A percentile compares a stretch with the other conserved stretches of the same genome.
phyloP scores from a whole-genome alignment of 768 basidiomycete genomes.

The Podaxis rugospora region DNA sequence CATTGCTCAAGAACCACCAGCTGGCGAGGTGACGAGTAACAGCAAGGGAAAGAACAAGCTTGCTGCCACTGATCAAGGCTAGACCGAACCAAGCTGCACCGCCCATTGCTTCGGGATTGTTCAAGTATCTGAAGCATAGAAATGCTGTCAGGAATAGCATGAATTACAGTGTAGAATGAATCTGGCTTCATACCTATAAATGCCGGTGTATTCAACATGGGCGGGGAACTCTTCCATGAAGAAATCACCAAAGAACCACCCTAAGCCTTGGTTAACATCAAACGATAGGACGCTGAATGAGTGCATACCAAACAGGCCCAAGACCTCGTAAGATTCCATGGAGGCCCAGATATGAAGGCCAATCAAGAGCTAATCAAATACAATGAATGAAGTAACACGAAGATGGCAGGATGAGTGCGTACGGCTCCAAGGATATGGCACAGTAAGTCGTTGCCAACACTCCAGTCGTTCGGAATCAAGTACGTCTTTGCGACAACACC shows the following conservation, averaged over 20 bases:
- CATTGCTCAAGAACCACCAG: constrained; percentile 92
- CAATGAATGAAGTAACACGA: background rate
- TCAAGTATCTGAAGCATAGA: constrained; percentile 58
- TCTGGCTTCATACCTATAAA: constrained; percentile 64
- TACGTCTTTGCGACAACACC: constrained; percentile 92
- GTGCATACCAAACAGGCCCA: constrained; percentile 82
- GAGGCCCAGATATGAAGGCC: constrained; percentile 91
- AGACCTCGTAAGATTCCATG: constrained; percentile 84
- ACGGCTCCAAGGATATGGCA: constrained; percentile 87
- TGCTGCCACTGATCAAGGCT: constrained; percentile 86
- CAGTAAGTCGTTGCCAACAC: constrained; percentile 79
- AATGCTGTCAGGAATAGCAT: background rate
- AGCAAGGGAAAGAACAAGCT: constrained; percentile 83
- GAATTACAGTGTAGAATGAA: background rate
- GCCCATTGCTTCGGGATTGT: constrained; percentile 95
- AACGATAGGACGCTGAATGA: background rate
- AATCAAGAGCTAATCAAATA: constrained; percentile 59
- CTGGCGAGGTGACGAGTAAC: constrained; percentile 83
- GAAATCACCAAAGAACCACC: constrained; percentile 99
- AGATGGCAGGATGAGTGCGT: constrained; percentile 25
- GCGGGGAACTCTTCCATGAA: constrained; percentile 93
- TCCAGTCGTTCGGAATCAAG: constrained; percentile 77
- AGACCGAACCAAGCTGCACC: constrained; percentile 95
- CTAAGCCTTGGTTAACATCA: constrained; percentile 29
- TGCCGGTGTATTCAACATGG: constrained; percentile 91